These are phyloP conservation scores for Amesomyces nigricolor DNA, from an alignment of 2,329 filamentous ascomycete genomes.

Conservation along the genomic window DNA sequence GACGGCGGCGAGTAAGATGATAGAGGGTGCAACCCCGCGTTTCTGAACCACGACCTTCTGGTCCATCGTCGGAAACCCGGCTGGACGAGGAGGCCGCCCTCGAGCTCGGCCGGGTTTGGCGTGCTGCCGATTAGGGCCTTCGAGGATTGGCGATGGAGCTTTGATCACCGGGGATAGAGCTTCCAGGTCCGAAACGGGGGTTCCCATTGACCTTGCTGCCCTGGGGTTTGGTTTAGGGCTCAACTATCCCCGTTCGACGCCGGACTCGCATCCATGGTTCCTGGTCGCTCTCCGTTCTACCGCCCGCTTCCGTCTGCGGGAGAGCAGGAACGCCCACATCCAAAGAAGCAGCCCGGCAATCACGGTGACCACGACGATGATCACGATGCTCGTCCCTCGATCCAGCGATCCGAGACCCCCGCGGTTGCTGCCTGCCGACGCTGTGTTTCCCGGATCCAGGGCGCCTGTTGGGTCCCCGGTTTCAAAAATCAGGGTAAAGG, in stretches of 20 bases:
- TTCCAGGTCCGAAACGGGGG: conserved; percentile 17
- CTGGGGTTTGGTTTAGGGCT: background rate
- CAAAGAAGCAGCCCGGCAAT: conserved; percentile 14
- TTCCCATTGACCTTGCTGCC: background rate
- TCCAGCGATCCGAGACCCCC: conserved; percentile 10
- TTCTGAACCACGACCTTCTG: conserved; percentile 9
- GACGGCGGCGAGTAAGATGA: conserved; percentile 13
- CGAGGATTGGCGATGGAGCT: too few relatives aligned
- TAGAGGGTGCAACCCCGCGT: conserved; percentile 7
- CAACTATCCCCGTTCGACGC: background rate
- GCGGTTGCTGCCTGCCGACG: background rate
- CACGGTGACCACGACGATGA: conserved; percentile 24
- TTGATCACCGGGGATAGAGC: conserved; percentile 1
- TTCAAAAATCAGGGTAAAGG: conserved; percentile 1
- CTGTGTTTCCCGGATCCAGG: background rate
- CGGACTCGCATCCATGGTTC: background rate
- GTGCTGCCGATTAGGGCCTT: conserved; percentile 18
- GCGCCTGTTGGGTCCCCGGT: background rate
- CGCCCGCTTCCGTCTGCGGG: conserved; percentile 15
- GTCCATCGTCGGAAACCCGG: conserved; percentile 2
- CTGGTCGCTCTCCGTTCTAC: background rate
- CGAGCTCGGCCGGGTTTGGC: conserved; percentile 26
- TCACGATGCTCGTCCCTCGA: conserved; percentile 15
- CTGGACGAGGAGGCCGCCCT: conserved; percentile 10
- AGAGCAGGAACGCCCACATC: conserved; percentile 14